Evolutionary conservation across 2,329 filamentous ascomycete genomes (phyloP).

Genomic region (Stachybotrys elegans): DNA sequence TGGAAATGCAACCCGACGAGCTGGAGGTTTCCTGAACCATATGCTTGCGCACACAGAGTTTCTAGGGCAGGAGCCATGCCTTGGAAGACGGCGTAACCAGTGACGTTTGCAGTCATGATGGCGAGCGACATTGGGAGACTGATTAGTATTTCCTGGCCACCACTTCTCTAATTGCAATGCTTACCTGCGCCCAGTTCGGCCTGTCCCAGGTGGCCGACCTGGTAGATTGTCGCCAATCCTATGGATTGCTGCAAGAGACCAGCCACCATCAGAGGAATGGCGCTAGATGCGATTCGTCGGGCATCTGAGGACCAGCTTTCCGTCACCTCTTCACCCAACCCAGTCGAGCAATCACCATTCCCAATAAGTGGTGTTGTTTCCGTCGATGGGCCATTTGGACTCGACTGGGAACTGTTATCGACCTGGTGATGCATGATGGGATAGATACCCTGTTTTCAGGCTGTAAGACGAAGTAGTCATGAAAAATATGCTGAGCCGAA

Average conservation of each 20-base stretch:
- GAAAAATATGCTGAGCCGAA: too few species aligned
- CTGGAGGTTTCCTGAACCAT: slow-evolving; percentile 33
- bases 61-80: slow-evolving; percentile 21
- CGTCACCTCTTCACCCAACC: too few species aligned
- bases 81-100: slow-evolving; percentile 39
- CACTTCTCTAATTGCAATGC: background rate
- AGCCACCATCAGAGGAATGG: background rate
- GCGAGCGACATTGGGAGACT: slow-evolving; percentile 33
- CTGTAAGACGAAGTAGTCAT: too few species aligned
- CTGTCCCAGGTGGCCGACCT: background rate
- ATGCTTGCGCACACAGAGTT: slow-evolving; percentile 18
- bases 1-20: slow-evolving; percentile 48
- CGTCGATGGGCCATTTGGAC: too few species aligned
- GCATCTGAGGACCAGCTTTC: background rate
- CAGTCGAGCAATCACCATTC: too few species aligned
- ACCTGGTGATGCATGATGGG: too few species aligned
- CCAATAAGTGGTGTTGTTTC: too few species aligned
- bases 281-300: background rate
- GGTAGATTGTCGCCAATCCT: background rate
- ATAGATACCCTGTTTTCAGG: too few species aligned
- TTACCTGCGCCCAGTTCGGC: background rate
- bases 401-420: too few species aligned
- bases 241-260: background rate
- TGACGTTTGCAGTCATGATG: slow-evolving; percentile 49
- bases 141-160: background rate